Evolutionary conservation across 2,329 filamentous ascomycete species (phyloP).

Genomic region (Sclerotinia spermophila): DNA sequence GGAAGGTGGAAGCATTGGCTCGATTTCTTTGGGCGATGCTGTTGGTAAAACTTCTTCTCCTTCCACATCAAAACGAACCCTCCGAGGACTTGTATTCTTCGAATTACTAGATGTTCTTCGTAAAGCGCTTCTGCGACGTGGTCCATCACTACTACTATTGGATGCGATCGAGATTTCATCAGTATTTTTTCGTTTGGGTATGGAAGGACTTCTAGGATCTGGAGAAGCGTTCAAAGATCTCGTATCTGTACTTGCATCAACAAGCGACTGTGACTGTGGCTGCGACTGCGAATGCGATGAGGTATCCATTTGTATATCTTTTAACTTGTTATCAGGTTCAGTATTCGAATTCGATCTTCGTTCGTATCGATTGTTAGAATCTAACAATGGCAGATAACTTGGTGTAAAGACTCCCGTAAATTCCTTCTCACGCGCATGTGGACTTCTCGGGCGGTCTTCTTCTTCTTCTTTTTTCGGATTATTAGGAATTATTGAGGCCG

Average conservation of each 20-base stretch:
- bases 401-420: conserved; percentile 62
- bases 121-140: conserved; percentile 52
- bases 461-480: conserved; percentile 21
- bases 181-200: conserved; percentile 34
- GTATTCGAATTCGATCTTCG: conserved; percentile 14
- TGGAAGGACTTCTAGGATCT: conserved; percentile 27
- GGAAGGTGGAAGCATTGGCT: conserved; percentile 5
- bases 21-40: conserved; percentile 44
- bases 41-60: conserved; percentile 59
- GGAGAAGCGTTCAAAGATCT: conserved; percentile 29
- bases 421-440: conserved; percentile 55
- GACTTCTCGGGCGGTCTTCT: conserved; percentile 41
- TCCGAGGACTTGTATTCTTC: conserved; percentile 52
- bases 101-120: conserved; percentile 52
- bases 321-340: conserved; percentile 18
- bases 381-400: conserved; percentile 58
- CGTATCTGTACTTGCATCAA: conserved; percentile 28
- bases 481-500: background rate
- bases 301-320: conserved; percentile 25
- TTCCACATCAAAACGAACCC: conserved; percentile 60
- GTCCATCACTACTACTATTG: conserved; percentile 51
- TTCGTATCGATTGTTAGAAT: conserved; percentile 38
- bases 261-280: conserved; percentile 18
- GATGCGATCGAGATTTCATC: conserved; percentile 46
- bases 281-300: conserved; percentile 17